These are phyloP conservation scores for Keqinozyma sinolaborantium DNA, from an alignment of 1,139 yeast species.

Conservation along the genomic window DNA sequence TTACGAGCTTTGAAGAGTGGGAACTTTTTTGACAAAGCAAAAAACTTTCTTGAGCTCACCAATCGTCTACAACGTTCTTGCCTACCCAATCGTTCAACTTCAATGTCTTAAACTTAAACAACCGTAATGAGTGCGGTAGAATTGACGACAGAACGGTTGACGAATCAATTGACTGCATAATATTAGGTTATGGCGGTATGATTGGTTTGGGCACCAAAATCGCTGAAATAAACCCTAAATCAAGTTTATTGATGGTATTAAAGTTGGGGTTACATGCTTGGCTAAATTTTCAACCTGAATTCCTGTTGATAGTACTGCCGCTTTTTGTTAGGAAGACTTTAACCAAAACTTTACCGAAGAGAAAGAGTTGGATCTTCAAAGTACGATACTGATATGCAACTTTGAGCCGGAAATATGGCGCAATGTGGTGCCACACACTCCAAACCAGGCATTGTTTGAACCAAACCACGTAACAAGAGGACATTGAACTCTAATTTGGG, in stretches of 20 bases:
- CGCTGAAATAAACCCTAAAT: slow-evolving; percentile 35
- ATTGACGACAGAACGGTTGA: slow-evolving; percentile 30
- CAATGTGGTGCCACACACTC: too few species aligned
- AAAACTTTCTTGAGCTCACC: slow-evolving; percentile 41
- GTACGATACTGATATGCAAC: too few species aligned
- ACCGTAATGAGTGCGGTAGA: slow-evolving; percentile 34
- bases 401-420: too few species aligned
- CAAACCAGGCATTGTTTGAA: too few species aligned
- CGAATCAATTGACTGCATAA: slow-evolving; percentile 34
- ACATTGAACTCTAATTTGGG: too few species aligned
- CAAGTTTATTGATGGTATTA: slow-evolving; percentile 55
- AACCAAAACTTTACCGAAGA: too few species aligned
- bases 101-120: slow-evolving; percentile 41
- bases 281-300: slow-evolving; percentile 19
- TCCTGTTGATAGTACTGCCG: too few species aligned
- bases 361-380: too few species aligned
- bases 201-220: slow-evolving; percentile 54
- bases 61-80: slow-evolving; percentile 34
- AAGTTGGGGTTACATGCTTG: slow-evolving; percentile 43
- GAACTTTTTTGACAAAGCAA: slow-evolving; percentile 55
- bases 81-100: slow-evolving; percentile 54
- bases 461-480: too few species aligned
- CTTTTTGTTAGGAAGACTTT: too few species aligned
- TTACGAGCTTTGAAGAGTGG: slow-evolving; percentile 74
- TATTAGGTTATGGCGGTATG: slow-evolving; percentile 72